Percentiles rank a stretch among this genome's conserved stretches.
These are phyloP conservation scores for Gonium pectorale DNA, from an alignment of 139 green algal species.

Conservation along the genomic window DNA sequence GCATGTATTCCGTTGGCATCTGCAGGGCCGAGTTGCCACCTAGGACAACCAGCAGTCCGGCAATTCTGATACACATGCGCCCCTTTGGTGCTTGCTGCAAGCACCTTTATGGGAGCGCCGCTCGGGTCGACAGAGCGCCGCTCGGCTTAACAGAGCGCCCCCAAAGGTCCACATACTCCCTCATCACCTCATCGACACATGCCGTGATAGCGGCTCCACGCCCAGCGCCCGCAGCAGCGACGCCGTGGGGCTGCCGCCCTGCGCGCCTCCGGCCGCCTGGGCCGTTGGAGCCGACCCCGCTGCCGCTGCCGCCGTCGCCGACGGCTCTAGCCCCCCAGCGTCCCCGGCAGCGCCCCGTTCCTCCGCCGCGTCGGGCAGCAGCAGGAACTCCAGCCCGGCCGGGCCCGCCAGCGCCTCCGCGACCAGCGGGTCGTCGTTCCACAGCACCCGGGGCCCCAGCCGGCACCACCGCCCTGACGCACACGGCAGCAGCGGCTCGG, in stretches of 20 bases:
- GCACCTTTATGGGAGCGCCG: too few relatives aligned
- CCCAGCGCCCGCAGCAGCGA: conserved; percentile 18
- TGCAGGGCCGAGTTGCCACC: too few relatives aligned
- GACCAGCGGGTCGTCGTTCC: conserved; percentile 32
- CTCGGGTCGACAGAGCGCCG: too few relatives aligned
- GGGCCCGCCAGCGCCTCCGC: conserved; percentile 11
- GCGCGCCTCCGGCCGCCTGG: neutral
- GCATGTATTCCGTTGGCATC: too few relatives aligned
- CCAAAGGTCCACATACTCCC: too few relatives aligned
- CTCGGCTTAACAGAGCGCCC: too few relatives aligned
- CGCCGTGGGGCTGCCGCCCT: neutral
- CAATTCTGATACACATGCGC: too few relatives aligned
- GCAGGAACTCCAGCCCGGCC: conserved; percentile 19
- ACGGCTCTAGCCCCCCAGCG: neutral
- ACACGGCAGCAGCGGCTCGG: conserved; percentile 30
- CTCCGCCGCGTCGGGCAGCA: neutral
- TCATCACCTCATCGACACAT: conserved; percentile 23
- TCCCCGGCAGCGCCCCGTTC: neutral
- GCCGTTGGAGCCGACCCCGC: neutral
- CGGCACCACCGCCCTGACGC: conserved; percentile 2
- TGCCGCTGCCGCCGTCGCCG: neutral
- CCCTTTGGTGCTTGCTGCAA: too few relatives aligned
- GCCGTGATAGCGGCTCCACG: neutral
- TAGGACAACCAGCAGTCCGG: too few relatives aligned
- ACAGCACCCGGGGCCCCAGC: neutral